phyloP scores from a whole-genome alignment of 2,329 filamentous ascomycete genomes.

The Aureobasidium melanogenum region DNA sequence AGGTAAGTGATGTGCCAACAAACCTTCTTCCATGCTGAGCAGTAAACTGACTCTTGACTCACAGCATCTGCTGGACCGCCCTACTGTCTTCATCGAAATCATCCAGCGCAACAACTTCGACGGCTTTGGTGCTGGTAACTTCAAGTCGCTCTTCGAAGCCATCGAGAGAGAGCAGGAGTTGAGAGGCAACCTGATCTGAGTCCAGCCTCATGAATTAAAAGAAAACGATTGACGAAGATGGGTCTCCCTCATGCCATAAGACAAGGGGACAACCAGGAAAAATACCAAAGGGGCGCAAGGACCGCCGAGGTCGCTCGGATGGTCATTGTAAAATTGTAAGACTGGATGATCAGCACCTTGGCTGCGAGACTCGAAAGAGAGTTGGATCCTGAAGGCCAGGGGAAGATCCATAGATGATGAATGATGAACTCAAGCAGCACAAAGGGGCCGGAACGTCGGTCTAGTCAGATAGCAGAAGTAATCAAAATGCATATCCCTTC shows the following conservation, averaged over 20 bases:
- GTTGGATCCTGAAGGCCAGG: neutral
- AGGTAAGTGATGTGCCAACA: constrained; percentile 31
- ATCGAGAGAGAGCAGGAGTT: constrained; percentile 88
- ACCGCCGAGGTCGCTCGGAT: neutral
- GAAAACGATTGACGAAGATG: too few relatives aligned
- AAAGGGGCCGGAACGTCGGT: neutral
- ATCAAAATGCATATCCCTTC: neutral
- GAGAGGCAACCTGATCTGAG: constrained; percentile 59
- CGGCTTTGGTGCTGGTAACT: constrained; percentile 91
- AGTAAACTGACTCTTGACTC: neutral
- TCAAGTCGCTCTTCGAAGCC: constrained; percentile 89
- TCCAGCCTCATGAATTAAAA: neutral
- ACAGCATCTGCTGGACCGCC: constrained; percentile 77
- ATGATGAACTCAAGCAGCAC: neutral
- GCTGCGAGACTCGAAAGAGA: neutral
- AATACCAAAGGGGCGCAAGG: too few relatives aligned
- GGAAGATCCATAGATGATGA: neutral
- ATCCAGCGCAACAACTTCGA: constrained; percentile 87
- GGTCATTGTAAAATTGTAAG: neutral
- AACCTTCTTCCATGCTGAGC: neutral
- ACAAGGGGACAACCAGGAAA: neutral
- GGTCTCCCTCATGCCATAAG: neutral
- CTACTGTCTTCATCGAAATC: constrained; percentile 93
- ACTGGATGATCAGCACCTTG: neutral
- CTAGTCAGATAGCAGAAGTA: neutral